Evolutionary conservation across 352 stramenopile genomes (phyloP).

Genomic region (Phytophthora pisi): DNA sequence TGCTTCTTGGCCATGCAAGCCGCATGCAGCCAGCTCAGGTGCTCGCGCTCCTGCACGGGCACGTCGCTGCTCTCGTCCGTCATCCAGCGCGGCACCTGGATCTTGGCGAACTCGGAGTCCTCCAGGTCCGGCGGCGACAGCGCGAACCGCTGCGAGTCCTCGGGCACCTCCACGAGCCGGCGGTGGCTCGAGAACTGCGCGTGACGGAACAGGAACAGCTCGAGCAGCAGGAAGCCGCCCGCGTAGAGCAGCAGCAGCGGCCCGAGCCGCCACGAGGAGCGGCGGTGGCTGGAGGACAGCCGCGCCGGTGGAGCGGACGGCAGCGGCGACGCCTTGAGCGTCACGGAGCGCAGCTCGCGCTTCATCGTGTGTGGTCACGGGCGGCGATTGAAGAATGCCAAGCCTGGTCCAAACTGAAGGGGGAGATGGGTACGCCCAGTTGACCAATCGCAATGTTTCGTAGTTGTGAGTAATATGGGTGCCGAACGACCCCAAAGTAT

Average conservation of each 20-base stretch:
- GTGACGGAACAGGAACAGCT: conserved; percentile 23
- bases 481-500: not conserved
- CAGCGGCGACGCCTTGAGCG: conserved; percentile 27
- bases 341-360: conserved; percentile 30
- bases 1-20: conserved; percentile 33
- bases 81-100: conserved; percentile 31
- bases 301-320: not conserved
- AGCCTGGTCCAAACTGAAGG: not conserved
- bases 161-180: conserved; percentile 19
- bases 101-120: conserved; percentile 20
- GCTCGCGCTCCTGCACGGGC: conserved; percentile 31
- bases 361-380: conserved; percentile 19
- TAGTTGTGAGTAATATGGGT: not conserved
- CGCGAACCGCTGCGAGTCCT: conserved; percentile 26
- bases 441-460: not conserved
- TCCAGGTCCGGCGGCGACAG: conserved; percentile 24
- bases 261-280: conserved; percentile 11
- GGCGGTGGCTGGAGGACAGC: not conserved
- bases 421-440: conserved; percentile 19
- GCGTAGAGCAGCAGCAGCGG: conserved; percentile 29
- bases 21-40: conserved; percentile 37
- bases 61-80: conserved; percentile 29
- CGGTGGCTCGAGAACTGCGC: conserved; percentile 11
- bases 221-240: conserved; percentile 19
- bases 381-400: conserved; percentile 14